These are phyloP conservation scores for Cylindrotheca closterium DNA, from an alignment of 108 stramenopile species.

Conservation along the genomic window DNA sequence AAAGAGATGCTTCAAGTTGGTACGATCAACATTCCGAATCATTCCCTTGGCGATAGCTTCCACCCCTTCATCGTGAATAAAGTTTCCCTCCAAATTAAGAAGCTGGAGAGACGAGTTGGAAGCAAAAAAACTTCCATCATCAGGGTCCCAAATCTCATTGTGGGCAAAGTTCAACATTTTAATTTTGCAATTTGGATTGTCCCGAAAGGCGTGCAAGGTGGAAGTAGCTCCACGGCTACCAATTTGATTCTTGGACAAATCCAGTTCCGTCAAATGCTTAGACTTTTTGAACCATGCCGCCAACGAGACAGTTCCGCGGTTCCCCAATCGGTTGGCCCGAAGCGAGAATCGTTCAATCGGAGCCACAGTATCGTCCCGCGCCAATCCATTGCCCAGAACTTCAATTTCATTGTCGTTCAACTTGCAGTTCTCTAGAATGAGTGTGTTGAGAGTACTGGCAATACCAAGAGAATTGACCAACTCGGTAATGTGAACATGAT, in stretches of 20 bases:
- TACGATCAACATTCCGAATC: not conserved
- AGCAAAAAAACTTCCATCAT: slow-evolving; percentile 32
- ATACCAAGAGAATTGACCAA: slow-evolving; percentile 28
- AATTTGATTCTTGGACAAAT: slow-evolving; percentile 41
- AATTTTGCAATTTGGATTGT: slow-evolving; percentile 25
- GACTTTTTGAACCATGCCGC: slow-evolving; percentile 21
- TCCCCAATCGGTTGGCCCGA: slow-evolving; percentile 39
- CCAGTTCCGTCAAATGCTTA: slow-evolving; percentile 26
- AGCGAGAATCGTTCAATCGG: slow-evolving; percentile 23
- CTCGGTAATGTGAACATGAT: slow-evolving; percentile 36
- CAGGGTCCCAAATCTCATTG: slow-evolving; percentile 45
- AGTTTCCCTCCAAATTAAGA: slow-evolving; percentile 37
- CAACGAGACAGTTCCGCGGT: slow-evolving; percentile 34
- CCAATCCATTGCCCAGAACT: slow-evolving; percentile 29
- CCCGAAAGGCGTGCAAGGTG: slow-evolving; percentile 34
- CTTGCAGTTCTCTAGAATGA: slow-evolving; percentile 40
- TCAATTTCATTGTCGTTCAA: slow-evolving; percentile 40
- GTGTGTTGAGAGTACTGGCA: slow-evolving; percentile 26
- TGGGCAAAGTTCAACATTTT: slow-evolving; percentile 39
- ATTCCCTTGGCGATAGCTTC: slow-evolving; percentile 36
- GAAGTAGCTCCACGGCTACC: slow-evolving; percentile 31
- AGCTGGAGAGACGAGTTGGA: slow-evolving; percentile 23
- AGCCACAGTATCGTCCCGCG: slow-evolving; percentile 3
- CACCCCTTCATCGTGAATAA: slow-evolving; percentile 37
- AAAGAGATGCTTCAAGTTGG: slow-evolving; percentile 25